Evolutionary conservation across 2,329 filamentous ascomycete genomes (phyloP).

Genomic region (Hypoxylon sp.): DNA sequence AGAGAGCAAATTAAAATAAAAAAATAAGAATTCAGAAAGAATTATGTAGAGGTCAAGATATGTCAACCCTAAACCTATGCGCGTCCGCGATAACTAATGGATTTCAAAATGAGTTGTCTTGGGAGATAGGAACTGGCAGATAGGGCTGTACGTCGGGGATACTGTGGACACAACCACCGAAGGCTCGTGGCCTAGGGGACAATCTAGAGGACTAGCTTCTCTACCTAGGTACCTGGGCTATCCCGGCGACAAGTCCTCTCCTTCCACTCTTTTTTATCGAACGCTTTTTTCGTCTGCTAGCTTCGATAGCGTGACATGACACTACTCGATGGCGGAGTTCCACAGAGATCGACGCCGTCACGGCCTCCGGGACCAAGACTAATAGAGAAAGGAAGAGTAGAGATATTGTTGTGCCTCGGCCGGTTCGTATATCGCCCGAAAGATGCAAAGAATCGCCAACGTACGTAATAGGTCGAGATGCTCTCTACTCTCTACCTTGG

Average conservation of each 20-base stretch:
- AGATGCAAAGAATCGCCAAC: constrained; percentile 42
- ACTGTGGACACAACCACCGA: constrained; percentile 34
- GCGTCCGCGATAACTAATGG: constrained; percentile 27
- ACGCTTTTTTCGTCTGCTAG: constrained; percentile 25
- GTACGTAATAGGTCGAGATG: constrained; percentile 40
- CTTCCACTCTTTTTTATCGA: constrained; percentile 28
- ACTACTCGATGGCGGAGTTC: constrained; percentile 40
- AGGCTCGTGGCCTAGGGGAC: constrained; percentile 19
- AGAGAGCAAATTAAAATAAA: constrained; percentile 4
- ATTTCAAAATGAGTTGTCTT: constrained; percentile 39
- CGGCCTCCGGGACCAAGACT: constrained; percentile 31
- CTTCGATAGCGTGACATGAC: constrained; percentile 45
- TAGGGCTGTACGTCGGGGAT: constrained; percentile 42
- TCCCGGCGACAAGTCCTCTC: constrained; percentile 23
- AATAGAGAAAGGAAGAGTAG: constrained; percentile 8
- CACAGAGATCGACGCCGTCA: constrained; percentile 46
- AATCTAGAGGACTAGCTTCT: constrained; percentile 35
- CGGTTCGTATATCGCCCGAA: constrained; percentile 42
- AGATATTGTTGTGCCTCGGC: constrained; percentile 41
- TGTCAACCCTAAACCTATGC: constrained; percentile 17
- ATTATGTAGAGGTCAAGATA: constrained; percentile 28
- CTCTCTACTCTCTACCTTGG: constrained; percentile 25
- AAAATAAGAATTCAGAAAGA: constrained; percentile 33
- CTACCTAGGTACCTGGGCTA: constrained; percentile 1
- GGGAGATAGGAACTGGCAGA: constrained; percentile 31